Evolutionary conservation across 305 asterid genomes (phyloP).

Genomic region (Fraxinus sp.): DNA sequence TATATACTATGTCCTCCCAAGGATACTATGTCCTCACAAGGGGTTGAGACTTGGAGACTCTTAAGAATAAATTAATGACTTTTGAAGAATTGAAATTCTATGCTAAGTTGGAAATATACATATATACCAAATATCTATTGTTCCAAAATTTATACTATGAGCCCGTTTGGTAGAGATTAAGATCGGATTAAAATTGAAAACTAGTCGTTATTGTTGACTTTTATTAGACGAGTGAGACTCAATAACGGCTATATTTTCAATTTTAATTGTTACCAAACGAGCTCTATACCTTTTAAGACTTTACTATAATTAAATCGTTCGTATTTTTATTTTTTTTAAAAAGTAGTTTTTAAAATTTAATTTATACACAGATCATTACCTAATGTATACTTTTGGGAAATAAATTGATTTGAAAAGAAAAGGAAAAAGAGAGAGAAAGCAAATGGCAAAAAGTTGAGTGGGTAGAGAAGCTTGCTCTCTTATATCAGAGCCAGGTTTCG

Average conservation of each 20-base stretch:
- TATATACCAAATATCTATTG: background rate
- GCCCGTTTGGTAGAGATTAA: no score
- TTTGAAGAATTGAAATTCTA: background rate
- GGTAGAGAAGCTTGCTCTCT: background rate
- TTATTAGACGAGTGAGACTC: no score
- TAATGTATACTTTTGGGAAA: background rate
- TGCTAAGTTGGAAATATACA: background rate
- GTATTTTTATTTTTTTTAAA: no score
- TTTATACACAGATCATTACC: background rate
- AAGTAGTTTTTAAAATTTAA: background rate
- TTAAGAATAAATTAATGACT: no score
- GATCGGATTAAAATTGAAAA: no score
- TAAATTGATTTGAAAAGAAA: no score
- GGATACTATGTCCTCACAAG: background rate
- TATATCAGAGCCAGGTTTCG: conserved; percentile 60
- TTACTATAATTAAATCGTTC: background rate
- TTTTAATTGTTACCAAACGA: no score
- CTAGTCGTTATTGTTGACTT: no score
- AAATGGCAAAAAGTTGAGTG: background rate
- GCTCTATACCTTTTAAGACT: background rate
- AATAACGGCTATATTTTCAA: no score
- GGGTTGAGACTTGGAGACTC: background rate
- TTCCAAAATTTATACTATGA: background rate
- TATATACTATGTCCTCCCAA: background rate
- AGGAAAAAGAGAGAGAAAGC: background rate